Base-by-base conservation (phyloP, 108 stramenopile genomes). In the Nannochloropsis gaditana region DNA sequence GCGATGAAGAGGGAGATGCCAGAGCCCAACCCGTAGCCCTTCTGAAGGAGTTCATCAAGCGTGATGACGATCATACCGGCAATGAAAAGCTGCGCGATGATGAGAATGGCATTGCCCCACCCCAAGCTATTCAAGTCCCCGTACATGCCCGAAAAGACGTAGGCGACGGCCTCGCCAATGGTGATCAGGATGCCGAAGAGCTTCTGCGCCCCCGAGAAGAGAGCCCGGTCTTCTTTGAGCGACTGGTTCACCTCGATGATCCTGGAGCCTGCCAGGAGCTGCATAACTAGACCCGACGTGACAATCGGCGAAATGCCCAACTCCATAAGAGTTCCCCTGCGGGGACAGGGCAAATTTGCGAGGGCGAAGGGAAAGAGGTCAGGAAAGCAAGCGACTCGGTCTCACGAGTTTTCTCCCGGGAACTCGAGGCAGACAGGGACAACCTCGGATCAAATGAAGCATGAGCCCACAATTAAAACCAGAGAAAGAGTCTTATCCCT, bases 1-100 rank as follows among this genome's bases (percentile, higher is more conserved):
- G 99, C 99, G 84, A 99, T 99, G 89, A 99, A 98, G 43, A 99
- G 95, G 83, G 95, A 97, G 89, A 98, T 98, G 84, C 97, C 97
- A 11, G 93, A 93, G 41, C 97, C 97, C 43, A 99, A 92, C 80
- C 99, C 99, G 87, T 99, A 98, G 83, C 99, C 99, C 94, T 99
- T 99, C 88, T 98, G 97, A 79, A 99, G 91, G 9, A 99, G 91
- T 89, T 99, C 99, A 86, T 99, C 99, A n/a, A 99, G 93, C 45
- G 97, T 96, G 82, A 99, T 92, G 9, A 99, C 97, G 90, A 99
- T 95, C 80, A 99, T 87, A 45, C 99, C 99, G 42, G 99, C 95
- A 83, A 96, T 95, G 90, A 98, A 95, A 73, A 99, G 94, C 92
- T 99, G 99, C 79, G 93, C 90, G 88, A 99, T 96, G 90, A 99